phyloP scores from a whole-genome alignment of 352 stramenopile species.

The Phytophthora constricta region DNA sequence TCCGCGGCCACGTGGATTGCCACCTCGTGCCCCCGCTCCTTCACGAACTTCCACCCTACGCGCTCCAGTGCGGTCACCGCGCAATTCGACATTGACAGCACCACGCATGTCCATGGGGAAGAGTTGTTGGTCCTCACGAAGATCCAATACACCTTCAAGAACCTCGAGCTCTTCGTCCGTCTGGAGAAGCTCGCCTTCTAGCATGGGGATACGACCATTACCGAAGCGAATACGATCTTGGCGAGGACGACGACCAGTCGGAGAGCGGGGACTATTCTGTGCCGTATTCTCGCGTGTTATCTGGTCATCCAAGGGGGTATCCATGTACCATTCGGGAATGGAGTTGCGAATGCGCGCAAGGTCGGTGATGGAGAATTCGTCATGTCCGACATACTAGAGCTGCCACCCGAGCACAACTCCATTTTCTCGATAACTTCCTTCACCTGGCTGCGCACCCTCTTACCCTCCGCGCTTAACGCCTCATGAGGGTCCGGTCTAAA shows the following conservation, averaged over 20 bases:
- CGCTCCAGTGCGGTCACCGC: constrained; percentile 32
- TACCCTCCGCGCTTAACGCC: constrained; percentile 55
- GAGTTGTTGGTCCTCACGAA: constrained; percentile 66
- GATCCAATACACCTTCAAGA: constrained; percentile 69
- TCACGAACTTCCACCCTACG: constrained; percentile 38
- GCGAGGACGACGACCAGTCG: constrained; percentile 38
- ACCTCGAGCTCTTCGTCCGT: constrained; percentile 75
- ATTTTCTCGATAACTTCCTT: constrained; percentile 86
- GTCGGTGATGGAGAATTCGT: constrained; percentile 55
- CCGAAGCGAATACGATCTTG: constrained; percentile 55
- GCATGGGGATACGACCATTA: constrained; percentile 48
- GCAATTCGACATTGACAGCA: constrained; percentile 49
- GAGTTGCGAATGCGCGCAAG: constrained; percentile 61
- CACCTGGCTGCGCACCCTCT: constrained; percentile 63
- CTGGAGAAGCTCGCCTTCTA: constrained; percentile 68
- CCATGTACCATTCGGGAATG: constrained; percentile 81
- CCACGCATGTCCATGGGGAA: constrained; percentile 61
- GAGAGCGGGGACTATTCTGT: constrained; percentile 45
- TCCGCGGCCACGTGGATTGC: constrained; percentile 30
- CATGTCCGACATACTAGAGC: constrained; percentile 38
- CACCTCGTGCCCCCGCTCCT: constrained; percentile 22
- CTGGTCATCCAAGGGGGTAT: constrained; percentile 56
- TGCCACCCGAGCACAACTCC: constrained; percentile 79
- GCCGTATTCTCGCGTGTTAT: constrained; percentile 49
- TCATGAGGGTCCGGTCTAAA: constrained; percentile 82